Conservation (phyloP, 1,284 basidiomycete genomes). For the Phylloboletellus chloephorus region DNA sequence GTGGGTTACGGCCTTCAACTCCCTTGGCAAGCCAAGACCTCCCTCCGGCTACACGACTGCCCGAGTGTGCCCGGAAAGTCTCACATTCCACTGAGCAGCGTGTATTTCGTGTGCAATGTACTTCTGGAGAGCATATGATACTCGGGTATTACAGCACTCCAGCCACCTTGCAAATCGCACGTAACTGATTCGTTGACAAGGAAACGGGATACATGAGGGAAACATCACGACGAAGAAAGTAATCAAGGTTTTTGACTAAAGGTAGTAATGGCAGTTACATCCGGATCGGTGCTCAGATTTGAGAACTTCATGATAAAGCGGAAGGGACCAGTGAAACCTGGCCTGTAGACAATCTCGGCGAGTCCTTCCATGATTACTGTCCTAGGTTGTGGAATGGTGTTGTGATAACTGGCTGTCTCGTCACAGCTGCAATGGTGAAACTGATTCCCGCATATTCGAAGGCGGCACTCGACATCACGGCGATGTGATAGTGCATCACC, state of each 20-base stretch:
- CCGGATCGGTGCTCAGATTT: conserved; percentile 21
- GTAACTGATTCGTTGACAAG: conserved; percentile 11
- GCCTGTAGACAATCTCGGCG: conserved; percentile 8
- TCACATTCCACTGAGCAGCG: conserved; percentile 14
- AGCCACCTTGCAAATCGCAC: conserved; percentile 12
- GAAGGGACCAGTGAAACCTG: conserved; percentile 22
- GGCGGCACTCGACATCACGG: too few relatives aligned
- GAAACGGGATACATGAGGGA: conserved; percentile 21
- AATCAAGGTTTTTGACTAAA: conserved; percentile 32
- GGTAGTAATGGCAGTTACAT: conserved; percentile 5
- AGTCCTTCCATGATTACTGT: conserved; percentile 6
- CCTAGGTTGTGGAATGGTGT: background rate
- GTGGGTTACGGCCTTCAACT: background rate
- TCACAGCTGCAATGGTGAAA: too few relatives aligned
- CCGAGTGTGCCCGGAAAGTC: background rate
- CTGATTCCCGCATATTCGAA: background rate
- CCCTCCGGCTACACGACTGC: background rate
- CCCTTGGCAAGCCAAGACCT: conserved; percentile 10
- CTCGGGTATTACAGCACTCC: conserved; percentile 18
- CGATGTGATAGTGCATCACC: too few relatives aligned
- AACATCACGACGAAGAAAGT: conserved; percentile 16
- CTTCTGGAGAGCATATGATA: conserved; percentile 7
- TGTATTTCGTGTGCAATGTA: conserved; percentile 15
- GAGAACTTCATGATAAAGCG: conserved; percentile 18
- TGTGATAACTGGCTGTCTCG: too few relatives aligned